Percentiles rank a stretch among this genome's conserved stretches.
Evolutionary conservation across 2,329 filamentous ascomycete species (phyloP).

Genomic region (Xylaria multiplex): DNA sequence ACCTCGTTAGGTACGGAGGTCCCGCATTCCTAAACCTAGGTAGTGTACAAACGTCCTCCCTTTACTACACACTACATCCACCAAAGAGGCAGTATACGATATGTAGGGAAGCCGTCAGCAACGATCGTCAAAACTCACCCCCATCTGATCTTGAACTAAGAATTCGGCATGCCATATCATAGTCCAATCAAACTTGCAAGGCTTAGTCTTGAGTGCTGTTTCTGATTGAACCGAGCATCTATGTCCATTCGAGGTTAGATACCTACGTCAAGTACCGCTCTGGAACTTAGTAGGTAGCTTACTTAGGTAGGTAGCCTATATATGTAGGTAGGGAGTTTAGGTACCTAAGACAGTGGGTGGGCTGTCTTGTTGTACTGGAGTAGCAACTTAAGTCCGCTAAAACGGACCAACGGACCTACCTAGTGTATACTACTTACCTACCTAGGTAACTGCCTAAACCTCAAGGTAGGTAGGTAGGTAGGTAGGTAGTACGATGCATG

Average conservation of each 20-base stretch:
- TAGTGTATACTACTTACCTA: background rate
- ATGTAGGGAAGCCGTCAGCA: slow-evolving; percentile 8
- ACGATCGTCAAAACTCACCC: slow-evolving; percentile 10
- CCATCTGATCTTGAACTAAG: slow-evolving; percentile 5
- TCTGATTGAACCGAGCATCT: slow-evolving; percentile 18
- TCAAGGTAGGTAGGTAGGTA: no score
- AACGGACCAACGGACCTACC: no score
- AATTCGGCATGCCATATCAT: slow-evolving; percentile 1
- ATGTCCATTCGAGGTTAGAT: slow-evolving; percentile 16
- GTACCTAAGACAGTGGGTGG: background rate
- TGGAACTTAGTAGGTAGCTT: background rate
- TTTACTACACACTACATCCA: no score
- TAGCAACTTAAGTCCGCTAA: no score
- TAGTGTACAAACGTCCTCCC: no score
- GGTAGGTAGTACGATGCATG: no score
- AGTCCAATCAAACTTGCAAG: slow-evolving; percentile 27
- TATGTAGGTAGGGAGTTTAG: background rate
- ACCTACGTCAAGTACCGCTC: slow-evolving; percentile 14
- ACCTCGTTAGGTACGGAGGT: background rate
- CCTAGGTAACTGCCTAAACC: no score
- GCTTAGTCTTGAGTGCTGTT: slow-evolving; percentile 26
- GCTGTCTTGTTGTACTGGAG: no score
- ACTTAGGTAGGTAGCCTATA: background rate
- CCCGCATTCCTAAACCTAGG: background rate
- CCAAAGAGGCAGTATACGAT: no score